Base-by-base conservation (phyloP, 768 basidiomycete genomes). In the Daedaleopsis sinensis region DNA sequence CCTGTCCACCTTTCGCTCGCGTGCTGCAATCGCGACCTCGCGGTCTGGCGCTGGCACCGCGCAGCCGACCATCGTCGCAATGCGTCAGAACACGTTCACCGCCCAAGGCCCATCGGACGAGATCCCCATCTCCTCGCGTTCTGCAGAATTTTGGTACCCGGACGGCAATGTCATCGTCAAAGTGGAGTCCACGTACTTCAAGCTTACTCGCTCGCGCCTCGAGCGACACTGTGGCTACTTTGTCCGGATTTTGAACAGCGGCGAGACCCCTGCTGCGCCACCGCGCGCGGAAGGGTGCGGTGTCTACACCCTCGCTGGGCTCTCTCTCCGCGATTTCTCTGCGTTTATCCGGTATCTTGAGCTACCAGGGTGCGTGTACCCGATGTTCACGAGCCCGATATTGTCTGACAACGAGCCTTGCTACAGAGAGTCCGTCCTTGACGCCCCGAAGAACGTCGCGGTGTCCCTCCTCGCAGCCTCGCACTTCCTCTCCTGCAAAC, bases 81-180 rank as follows among this genome's bases (percentile, higher is more conserved):
- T 32, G 27, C 27, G 27, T 32, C 27, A 32, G 7, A 32, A 3
- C 3, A 32, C 7, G 27, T 32, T 7, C 7, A 32, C 27, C 7
- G 27, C 27, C 27, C 27, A 32, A 32, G 3, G 27, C 27, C 27
- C 27, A 7, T 32, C 27, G 27, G 18, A 13, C 18, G 10, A 4
- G 7, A 32, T 32, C 27, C 27, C 27, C 7, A 7, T 32, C 7
- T 3, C 27, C 27, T 7, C 18, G 44, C 57, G 15, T 9, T 68
- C 70, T 44, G 52, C 58, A 0, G 58, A 63, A 18, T 68, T 75
- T 42, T 77, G 77, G 77, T 61, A 72, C 27, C 63, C 65, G 11
- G 76, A 76, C 57, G 78, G 76, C 3, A 70, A 70, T 12, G 62
- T 76, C 1, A 63, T 77, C 47, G 55, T 81, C 10, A 69, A 76